Evolutionary conservation across 768 basidiomycete species (phyloP), one percentile per base, ranked within the genome.

Genomic region (Dioszegia hungarica): DNA sequence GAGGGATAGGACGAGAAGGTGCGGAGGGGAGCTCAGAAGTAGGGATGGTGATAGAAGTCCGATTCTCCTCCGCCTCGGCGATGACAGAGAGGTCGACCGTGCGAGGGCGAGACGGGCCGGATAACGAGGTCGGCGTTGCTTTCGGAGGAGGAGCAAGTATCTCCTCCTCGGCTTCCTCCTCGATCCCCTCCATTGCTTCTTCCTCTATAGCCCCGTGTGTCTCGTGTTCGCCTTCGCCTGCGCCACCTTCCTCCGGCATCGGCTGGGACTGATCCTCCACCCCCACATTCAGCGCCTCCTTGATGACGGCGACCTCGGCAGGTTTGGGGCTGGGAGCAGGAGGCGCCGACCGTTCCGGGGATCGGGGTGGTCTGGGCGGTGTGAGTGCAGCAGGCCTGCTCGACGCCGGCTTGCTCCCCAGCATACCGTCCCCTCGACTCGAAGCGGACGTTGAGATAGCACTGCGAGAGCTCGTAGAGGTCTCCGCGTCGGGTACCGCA

Each of bases 31-130:
- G 3, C 6, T 27, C 6, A 2, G 8, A 29, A 6, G 27, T 31
- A 24, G 52, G 52, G 39, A 41, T 33, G 9, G 47, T 50, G 24
- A 39, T 46, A 17, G 59, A 52, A 3, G 31, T 46, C 4, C 49
- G 34, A 34, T 44, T 39, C 29, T 57, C 56, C 27, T 53, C 53
- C 10, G 43, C 59, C 37, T 64, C 62, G 31, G 44, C 59, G 11
- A 62, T 62, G 20, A 62, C 55, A 8, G 61, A 62, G 1, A 62
- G 57, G 27, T 62, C 61, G 56, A 45, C 36, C 9, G 20, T 33
- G 5, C 36, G 31, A 40, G 45, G 45, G 11, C 37, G 55, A 33
- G 33, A 49, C 2, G 48, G 40, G 3, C 27, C 40, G 12, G 57
- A 31, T 9, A 20, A 6, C n/a, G 22, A 12, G 1, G 20, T 2